Base-by-base conservation (phyloP, 805 yeast species). In the Wickerhamiella sorbophila region DNA sequence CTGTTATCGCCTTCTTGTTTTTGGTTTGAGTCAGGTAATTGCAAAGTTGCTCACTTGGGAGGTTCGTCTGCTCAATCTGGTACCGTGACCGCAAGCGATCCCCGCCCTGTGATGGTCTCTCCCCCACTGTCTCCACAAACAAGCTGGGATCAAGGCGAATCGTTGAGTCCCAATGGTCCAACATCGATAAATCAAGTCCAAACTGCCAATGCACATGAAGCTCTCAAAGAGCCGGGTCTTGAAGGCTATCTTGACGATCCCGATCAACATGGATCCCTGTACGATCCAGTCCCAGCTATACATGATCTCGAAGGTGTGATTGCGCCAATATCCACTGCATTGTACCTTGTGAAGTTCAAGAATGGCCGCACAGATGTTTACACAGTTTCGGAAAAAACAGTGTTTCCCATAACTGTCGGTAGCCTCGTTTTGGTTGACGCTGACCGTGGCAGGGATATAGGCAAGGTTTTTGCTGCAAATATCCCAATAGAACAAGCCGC, bases 351-450 rank as follows among this genome's bases (percentile, higher is more conserved):
- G 33, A 76, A 77, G 42, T 85, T 85, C 63, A 85, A 86, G 57
- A 75, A 79, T 22, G 83, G 85, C 6, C 66, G 95, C 34, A 62
- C 78, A 42, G 95, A 85, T 58, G 84, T 83, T 6, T 84, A 80
- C 53, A 75, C 73, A 54, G 60, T 77, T 17, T 75, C 84, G 1
- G 63, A 59, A 12, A 50, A 52, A 21, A 51, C 66, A 9, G 55
- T 58, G 18, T 51, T 59, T 21, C 52, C 49, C 26, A 58, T 75
- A 34, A 61, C 64, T 39, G 59, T 65, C 4, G 81, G 81, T 18
- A 86, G 79, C 54, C 66, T 79, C 52, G 88, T 83, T 14, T 73
- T 81, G 53, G 93, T 81, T 15, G 88, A 82, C 54, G 93, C 91
- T 1, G 93, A 82, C 54, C 65, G 93, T 27, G 93, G 93, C 31